A percentile compares a stretch with the other conserved stretches of the same genome.
Evolutionary conservation across 495 filamentous ascomycete genomes (phyloP).

Genomic region (Annulohypoxylon moriforme): DNA sequence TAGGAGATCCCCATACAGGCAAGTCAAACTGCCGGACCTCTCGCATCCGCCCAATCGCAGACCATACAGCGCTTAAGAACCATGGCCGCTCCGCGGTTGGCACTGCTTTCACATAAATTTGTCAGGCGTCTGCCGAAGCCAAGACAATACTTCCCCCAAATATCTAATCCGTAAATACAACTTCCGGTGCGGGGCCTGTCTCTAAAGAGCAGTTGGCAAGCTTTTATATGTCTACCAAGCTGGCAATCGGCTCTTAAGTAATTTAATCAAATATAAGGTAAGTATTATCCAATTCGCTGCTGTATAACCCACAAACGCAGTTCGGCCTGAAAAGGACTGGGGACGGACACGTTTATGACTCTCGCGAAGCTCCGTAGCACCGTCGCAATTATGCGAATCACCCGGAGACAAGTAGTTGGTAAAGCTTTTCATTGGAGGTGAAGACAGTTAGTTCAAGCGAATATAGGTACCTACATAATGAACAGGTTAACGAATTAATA

Average conservation of each 20-base stretch:
- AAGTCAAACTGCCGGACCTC: constrained; percentile 29
- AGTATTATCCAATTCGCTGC: constrained; percentile 31
- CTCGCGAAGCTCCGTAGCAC: constrained; percentile 2
- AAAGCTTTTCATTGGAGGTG: constrained; percentile 1
- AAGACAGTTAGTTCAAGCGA: not conserved
- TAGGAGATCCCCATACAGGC: not conserved
- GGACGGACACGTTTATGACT: not conserved
- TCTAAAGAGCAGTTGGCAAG: constrained; percentile 36
- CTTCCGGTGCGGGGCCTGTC: constrained; percentile 43
- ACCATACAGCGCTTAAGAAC: constrained; percentile 27
- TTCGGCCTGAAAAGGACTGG: not conserved
- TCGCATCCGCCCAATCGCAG: constrained; percentile 23
- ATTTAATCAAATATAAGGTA: constrained; percentile 35
- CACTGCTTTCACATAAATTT: constrained; percentile 9
- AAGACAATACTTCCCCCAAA: constrained; percentile 32
- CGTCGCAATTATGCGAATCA: constrained; percentile 14
- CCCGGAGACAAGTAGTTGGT: not conserved
- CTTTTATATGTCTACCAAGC: constrained; percentile 3
- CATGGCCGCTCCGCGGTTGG: constrained; percentile 9
- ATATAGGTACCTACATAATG: too few relatives aligned
- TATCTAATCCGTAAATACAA: constrained; percentile 28
- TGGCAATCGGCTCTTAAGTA: constrained; percentile 4
- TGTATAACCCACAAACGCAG: constrained; percentile 3
- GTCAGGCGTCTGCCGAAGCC: constrained; percentile 38
- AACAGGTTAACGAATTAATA: not conserved